phyloP scores from a whole-genome alignment of 208 protist species.

The Wallacemonas rigidus region DNA sequence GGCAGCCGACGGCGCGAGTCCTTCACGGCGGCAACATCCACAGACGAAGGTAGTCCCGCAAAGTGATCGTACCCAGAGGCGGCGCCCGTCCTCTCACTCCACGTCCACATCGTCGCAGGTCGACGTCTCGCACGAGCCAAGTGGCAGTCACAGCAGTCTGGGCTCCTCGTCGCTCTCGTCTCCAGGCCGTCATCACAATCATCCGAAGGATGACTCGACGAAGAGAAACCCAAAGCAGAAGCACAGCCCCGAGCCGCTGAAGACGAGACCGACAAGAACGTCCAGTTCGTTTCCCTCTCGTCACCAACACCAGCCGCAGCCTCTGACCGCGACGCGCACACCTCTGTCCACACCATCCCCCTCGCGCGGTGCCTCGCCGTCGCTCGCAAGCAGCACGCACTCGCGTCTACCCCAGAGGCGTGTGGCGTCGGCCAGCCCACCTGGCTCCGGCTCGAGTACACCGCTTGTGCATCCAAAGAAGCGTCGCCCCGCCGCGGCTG shows the following conservation, averaged over 20 bases:
- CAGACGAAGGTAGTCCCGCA: neutral
- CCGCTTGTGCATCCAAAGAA: neutral
- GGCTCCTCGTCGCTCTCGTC: neutral
- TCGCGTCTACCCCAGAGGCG: neutral
- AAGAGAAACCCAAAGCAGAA: too few species aligned
- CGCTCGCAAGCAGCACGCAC: neutral
- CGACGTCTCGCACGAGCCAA: neutral
- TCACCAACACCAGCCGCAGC: neutral
- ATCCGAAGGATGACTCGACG: neutral
- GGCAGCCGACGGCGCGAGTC: neutral
- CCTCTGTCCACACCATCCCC: neutral
- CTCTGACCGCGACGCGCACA: neutral
- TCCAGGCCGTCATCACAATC: neutral
- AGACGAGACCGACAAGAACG: too few species aligned
- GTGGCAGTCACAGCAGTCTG: neutral
- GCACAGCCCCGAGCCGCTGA: too few species aligned
- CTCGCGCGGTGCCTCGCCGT: conserved; percentile 8
- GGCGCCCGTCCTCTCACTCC: neutral
- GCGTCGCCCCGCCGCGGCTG: too few species aligned
- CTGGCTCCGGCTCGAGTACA: conserved; percentile 3
- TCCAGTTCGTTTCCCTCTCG: too few species aligned
- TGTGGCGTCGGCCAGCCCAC: conserved; percentile 3
- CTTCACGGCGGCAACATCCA: neutral
- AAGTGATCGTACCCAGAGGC: neutral
- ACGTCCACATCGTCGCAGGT: neutral